These are phyloP conservation scores for Boletellus deceptivus DNA, from an alignment of 1,284 basidiomycete species.

Conservation along the genomic window DNA sequence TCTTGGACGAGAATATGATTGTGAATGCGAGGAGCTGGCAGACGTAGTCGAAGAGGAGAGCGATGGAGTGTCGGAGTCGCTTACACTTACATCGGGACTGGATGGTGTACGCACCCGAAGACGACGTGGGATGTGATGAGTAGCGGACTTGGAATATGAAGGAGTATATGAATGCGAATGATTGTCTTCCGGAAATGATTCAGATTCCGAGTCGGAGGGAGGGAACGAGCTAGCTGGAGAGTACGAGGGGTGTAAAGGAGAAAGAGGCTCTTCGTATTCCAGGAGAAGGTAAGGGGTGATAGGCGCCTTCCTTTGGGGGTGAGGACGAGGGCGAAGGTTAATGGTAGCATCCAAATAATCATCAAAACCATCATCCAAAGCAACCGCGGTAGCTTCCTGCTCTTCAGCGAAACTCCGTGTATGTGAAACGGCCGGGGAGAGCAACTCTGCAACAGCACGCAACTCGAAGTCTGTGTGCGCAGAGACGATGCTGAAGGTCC, in stretches of 20 bases:
- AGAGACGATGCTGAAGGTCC: slow-evolving; percentile 36
- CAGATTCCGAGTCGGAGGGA: slow-evolving; percentile 38
- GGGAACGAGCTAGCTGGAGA: slow-evolving; percentile 16
- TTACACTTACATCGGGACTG: slow-evolving; percentile 30
- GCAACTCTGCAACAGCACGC: slow-evolving; percentile 38
- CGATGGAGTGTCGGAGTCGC: slow-evolving; percentile 45
- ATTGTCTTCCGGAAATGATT: slow-evolving; percentile 31
- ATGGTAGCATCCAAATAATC: slow-evolving; percentile 31
- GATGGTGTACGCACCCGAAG: slow-evolving; percentile 23
- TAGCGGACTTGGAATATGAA: slow-evolving; percentile 19
- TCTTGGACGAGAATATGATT: slow-evolving; percentile 35
- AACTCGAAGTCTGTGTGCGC: slow-evolving; percentile 38
- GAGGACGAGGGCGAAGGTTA: slow-evolving; percentile 1
- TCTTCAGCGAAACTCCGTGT: slow-evolving; percentile 27
- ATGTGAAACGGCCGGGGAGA: slow-evolving; percentile 32
- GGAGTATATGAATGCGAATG: slow-evolving; percentile 25
- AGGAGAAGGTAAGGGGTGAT: slow-evolving; percentile 26
- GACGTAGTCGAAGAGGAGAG: slow-evolving; percentile 42
- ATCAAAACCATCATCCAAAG: slow-evolving; percentile 29
- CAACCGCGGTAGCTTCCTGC: slow-evolving; percentile 24
- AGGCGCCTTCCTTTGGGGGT: slow-evolving; percentile 7
- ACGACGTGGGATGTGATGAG: slow-evolving; percentile 28
- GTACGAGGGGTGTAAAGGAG: slow-evolving; percentile 23
- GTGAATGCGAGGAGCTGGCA: slow-evolving; percentile 39
- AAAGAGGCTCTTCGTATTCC: slow-evolving; percentile 33